A percentile compares a stretch with the other conserved stretches of the same genome.
Evolutionary conservation across 108 stramenopile species (phyloP).

Genomic region (Conticribra guillardii): DNA sequence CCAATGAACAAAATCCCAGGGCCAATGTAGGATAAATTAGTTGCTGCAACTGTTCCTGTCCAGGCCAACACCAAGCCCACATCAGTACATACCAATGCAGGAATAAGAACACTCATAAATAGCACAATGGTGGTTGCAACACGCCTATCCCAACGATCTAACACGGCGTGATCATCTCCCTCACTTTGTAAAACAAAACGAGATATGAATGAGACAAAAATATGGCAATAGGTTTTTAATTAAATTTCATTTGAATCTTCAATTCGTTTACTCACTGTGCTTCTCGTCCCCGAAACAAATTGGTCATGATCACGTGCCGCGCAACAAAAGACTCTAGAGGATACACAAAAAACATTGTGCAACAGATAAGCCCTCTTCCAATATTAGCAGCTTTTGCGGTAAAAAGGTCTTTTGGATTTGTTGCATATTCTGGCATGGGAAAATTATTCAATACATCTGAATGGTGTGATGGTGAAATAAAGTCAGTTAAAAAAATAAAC

Average conservation of each 20-base stretch:
- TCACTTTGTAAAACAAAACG: constrained; percentile 31
- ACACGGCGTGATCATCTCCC: constrained; percentile 77
- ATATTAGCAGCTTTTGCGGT: constrained; percentile 51
- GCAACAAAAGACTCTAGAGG: constrained; percentile 86
- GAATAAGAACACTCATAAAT: constrained; percentile 62
- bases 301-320: constrained; percentile 78
- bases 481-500: not conserved
- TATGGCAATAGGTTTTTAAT: not conserved
- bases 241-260: too few species aligned
- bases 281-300: constrained; percentile 74
- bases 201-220: not conserved
- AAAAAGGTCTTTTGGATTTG: constrained; percentile 1
- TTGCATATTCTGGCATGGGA: constrained; percentile 14
- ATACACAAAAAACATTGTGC: constrained; percentile 85
- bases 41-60: constrained; percentile 73
- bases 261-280: constrained; percentile 69
- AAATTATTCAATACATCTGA: constrained; percentile 74
- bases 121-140: constrained; percentile 66
- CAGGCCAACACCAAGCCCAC: constrained; percentile 64
- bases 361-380: constrained; percentile 65
- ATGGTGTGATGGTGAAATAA: not conserved
- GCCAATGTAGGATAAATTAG: constrained; percentile 72
- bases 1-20: constrained; percentile 79
- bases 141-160: constrained; percentile 79
- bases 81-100: constrained; percentile 63